phyloP scores from a whole-genome alignment of 345 rosid genomes.

The Melaleuca quinquenervia region DNA sequence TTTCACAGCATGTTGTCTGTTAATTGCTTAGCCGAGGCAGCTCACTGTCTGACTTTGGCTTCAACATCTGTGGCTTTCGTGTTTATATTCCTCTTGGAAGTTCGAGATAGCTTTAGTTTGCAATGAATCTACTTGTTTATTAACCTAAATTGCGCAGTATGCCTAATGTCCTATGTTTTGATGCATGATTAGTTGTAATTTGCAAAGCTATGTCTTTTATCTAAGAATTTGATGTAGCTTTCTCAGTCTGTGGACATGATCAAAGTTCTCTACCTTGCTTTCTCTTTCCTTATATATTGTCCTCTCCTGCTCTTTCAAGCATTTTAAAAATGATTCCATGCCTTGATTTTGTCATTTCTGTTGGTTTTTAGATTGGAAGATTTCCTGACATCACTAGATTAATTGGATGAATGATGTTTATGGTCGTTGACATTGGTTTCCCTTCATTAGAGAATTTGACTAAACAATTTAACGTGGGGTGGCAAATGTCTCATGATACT shows the following conservation, averaged over 20 bases:
- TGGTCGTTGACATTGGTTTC: background rate
- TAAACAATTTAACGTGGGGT: background rate
- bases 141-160: background rate
- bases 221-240: background rate
- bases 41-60: background rate
- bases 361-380: background rate
- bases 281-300: background rate
- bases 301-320: background rate
- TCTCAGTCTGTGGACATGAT: background rate
- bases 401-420: background rate
- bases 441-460: rapidly evolving
- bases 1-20: rapidly evolving
- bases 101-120: background rate
- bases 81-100: background rate
- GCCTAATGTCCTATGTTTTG: background rate
- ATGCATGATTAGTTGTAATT: background rate
- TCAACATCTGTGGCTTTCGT: background rate
- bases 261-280: background rate
- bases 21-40: background rate
- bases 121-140: background rate
- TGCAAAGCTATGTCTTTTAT: background rate
- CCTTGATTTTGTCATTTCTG: background rate
- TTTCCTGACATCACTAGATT: background rate
- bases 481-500: background rate
- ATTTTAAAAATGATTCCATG: background rate